Evolutionary conservation across 768 basidiomycete genomes (phyloP).

Genomic region (Rickenella mellea): DNA sequence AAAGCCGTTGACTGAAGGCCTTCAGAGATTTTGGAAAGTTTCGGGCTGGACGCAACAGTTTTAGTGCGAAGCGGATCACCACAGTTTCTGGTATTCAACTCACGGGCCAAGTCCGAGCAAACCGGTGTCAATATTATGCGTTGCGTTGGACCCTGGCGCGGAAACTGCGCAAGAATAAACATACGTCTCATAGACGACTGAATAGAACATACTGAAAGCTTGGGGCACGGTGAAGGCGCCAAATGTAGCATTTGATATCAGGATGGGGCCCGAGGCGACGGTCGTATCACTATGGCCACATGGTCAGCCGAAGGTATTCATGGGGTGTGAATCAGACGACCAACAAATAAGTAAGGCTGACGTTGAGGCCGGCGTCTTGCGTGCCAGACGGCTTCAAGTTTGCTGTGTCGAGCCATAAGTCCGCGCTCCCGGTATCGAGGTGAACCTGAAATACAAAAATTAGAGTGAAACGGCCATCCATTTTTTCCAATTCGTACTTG

Average conservation of each 20-base stretch:
- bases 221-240: neutral
- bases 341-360: too few relatives aligned
- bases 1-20: neutral
- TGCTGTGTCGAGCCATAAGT: slow-evolving; percentile 38
- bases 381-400: too few relatives aligned
- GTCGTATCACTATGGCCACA: neutral
- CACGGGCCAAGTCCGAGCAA: neutral
- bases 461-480: neutral
- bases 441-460: slow-evolving; percentile 24
- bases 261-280: neutral
- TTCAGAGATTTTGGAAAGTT: neutral
- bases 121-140: neutral
- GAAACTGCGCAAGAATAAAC: neutral
- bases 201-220: neutral
- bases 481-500: neutral
- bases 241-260: neutral
- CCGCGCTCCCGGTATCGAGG: slow-evolving; percentile 61
- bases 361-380: too few relatives aligned
- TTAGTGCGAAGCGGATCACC: neutral
- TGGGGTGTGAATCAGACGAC: too few relatives aligned
- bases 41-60: neutral
- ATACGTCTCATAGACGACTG: neutral
- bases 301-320: too few relatives aligned
- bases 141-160: neutral
- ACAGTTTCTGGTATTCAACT: neutral